Evolutionary conservation across 139 green algal species (phyloP).

Genomic region (Zygnema cylindricum): DNA sequence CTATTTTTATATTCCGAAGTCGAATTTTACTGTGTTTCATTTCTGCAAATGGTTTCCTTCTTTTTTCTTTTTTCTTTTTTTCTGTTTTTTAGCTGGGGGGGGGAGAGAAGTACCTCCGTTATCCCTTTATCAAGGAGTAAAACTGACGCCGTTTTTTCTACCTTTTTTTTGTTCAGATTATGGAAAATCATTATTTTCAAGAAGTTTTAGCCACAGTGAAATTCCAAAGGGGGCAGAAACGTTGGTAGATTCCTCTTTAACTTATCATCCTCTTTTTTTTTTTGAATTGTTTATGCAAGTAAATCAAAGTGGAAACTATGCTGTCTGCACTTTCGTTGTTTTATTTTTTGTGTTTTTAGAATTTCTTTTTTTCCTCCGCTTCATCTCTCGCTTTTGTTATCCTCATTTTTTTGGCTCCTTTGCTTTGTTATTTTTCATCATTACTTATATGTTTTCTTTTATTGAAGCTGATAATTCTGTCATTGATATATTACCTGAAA

Average conservation of each 20-base stretch:
- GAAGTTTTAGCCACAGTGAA: background rate
- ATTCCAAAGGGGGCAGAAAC: background rate
- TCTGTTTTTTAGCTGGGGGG: too few species aligned
- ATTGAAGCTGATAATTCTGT: too few species aligned
- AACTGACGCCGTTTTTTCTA: background rate
- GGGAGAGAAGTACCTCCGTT: background rate
- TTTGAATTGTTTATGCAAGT: background rate
- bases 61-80: too few species aligned
- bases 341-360: background rate
- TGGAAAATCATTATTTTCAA: background rate
- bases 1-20: too few species aligned
- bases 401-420: too few species aligned
- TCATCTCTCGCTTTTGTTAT: too few species aligned
- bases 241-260: background rate
- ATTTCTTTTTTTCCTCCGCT: too few species aligned
- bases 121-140: background rate
- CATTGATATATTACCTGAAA: too few species aligned
- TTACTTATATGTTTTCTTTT: too few species aligned
- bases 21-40: too few species aligned
- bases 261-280: background rate
- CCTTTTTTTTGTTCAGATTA: background rate
- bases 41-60: background rate
- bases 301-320: background rate
- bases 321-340: background rate
- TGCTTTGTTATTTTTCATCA: too few species aligned